Conservation (phyloP, 148 eudicot genomes). For the Limonium bicolor region DNA sequence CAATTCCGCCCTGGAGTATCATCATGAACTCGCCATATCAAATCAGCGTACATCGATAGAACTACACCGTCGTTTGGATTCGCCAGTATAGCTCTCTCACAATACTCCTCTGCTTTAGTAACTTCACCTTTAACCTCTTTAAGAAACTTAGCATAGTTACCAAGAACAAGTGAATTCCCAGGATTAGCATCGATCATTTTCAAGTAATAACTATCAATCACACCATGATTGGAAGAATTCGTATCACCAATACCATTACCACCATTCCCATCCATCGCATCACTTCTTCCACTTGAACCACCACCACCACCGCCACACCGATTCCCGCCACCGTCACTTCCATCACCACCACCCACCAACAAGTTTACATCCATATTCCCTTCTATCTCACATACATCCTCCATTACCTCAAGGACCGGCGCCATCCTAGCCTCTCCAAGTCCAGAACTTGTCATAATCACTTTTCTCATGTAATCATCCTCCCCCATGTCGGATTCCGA, state of each 20-base stretch:
- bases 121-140: conserved; percentile 27
- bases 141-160: conserved; percentile 25
- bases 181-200: conserved; percentile 29
- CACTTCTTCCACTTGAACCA: too few species aligned
- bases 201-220: conserved; percentile 15
- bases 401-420: too few species aligned
- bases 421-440: conserved; percentile 3
- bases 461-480: neutral
- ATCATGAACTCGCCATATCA: conserved; percentile 29
- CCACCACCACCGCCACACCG: conserved; percentile 6
- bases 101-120: conserved; percentile 26
- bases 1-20: conserved; percentile 21
- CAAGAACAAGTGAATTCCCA: conserved; percentile 17
- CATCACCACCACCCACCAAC: conserved; percentile 2
- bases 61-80: conserved; percentile 26
- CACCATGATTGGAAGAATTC: neutral
- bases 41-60: conserved; percentile 27
- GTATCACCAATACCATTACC: conserved; percentile 8
- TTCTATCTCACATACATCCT: neutral
- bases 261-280: too few species aligned
- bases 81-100: conserved; percentile 26
- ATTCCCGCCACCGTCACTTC: conserved; percentile 2
- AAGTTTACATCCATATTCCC: neutral
- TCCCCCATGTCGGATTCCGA: neutral
- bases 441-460: neutral